Conservation (phyloP, 2,329 filamentous ascomycete genomes). For the Epichloe sp. region DNA sequence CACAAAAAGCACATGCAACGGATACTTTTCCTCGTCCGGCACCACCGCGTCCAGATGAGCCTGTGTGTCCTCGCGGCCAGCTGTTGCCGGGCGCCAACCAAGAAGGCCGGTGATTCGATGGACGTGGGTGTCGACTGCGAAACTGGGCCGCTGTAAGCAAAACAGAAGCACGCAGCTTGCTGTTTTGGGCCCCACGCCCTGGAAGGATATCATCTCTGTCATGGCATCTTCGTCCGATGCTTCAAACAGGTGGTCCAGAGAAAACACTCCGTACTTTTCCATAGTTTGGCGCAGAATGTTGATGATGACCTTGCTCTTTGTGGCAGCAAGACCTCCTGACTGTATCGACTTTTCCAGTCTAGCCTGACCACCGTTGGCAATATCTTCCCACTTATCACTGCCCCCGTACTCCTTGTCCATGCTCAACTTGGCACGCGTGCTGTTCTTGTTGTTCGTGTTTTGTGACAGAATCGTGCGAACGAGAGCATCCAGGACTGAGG, state of each 20-base stretch:
- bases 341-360: slow-evolving; percentile 48
- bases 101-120: slow-evolving; percentile 34
- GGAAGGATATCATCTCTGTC: slow-evolving; percentile 34
- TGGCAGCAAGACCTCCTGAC: slow-evolving; percentile 54
- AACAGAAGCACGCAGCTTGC: slow-evolving; percentile 40
- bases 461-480: slow-evolving; percentile 39
- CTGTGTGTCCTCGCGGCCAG: slow-evolving; percentile 31
- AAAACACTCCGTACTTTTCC: slow-evolving; percentile 26
- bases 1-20: slow-evolving; percentile 37
- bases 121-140: slow-evolving; percentile 42
- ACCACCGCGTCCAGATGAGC: slow-evolving; percentile 35
- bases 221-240: slow-evolving; percentile 32
- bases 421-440: slow-evolving; percentile 43
- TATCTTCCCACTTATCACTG: slow-evolving; percentile 29
- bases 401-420: slow-evolving; percentile 32
- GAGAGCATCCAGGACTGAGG: slow-evolving; percentile 38
- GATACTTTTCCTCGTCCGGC: slow-evolving; percentile 36
- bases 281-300: slow-evolving; percentile 52
- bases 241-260: slow-evolving; percentile 35
- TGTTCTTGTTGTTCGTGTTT: slow-evolving; percentile 40
- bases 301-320: slow-evolving; percentile 65
- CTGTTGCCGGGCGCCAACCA: slow-evolving; percentile 32
- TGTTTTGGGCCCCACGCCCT: slow-evolving; percentile 41
- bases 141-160: slow-evolving; percentile 32
- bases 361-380: slow-evolving; percentile 25